Evolutionary conservation across 2,329 filamentous ascomycete species (phyloP).

Genomic region (Dothideomycetes sp.): DNA sequence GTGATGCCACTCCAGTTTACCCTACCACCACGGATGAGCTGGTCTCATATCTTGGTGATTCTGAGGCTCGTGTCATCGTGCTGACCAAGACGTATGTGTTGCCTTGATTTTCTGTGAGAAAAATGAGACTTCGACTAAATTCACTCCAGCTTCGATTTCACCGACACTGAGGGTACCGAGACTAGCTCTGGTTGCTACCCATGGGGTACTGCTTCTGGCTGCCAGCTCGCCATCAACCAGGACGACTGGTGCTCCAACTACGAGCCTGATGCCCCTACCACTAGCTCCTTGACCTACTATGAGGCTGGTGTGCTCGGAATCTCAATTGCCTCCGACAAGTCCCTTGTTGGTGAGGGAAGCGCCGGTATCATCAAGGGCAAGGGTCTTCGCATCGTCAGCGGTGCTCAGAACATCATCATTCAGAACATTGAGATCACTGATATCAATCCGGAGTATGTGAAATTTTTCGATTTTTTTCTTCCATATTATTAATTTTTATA

Average conservation of each 20-base stretch:
- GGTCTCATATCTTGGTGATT: conserved; percentile 46
- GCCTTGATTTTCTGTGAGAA: neutral
- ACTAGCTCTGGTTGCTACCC: conserved; percentile 46
- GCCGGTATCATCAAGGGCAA: conserved; percentile 27
- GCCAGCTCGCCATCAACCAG: conserved; percentile 50
- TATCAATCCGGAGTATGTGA: conserved; percentile 20
- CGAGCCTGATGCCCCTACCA: conserved; percentile 32
- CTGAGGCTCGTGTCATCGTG: conserved; percentile 44
- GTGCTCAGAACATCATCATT: conserved; percentile 24
- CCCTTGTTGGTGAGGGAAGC: conserved; percentile 24
- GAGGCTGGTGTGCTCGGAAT: conserved; percentile 39
- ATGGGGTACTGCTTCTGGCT: conserved; percentile 42
- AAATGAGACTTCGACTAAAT: neutral
- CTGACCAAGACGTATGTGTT: conserved; percentile 33
- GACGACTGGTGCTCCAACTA: conserved; percentile 45
- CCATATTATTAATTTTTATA: too few species aligned
- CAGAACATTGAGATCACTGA: conserved; percentile 24
- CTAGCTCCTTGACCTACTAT: conserved; percentile 31
- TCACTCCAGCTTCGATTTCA: conserved; percentile 18
- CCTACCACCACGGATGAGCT: conserved; percentile 45
- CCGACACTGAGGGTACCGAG: conserved; percentile 18
- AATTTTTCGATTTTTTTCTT: too few species aligned
- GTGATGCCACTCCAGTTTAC: conserved; percentile 40
- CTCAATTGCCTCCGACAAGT: conserved; percentile 26
- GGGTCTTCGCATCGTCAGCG: conserved; percentile 23